Evolutionary conservation across 1,284 basidiomycete genomes (phyloP), one percentile per base, ranked within the genome.

Genomic region (Ceratobasidium sp.): DNA sequence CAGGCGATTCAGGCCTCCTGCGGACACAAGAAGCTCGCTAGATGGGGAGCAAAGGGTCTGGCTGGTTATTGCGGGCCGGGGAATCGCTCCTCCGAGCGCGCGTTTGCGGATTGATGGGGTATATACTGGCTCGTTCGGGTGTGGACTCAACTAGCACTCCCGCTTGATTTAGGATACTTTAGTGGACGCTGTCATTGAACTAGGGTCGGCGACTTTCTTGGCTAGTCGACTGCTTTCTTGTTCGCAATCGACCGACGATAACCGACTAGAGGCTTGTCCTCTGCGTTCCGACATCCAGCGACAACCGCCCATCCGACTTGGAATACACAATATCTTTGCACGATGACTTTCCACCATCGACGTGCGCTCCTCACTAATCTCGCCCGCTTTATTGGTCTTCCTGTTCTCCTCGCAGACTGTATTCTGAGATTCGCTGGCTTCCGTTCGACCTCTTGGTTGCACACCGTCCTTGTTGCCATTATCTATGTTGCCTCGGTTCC

Each of bases 81-180:
- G 66, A 58, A 58, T 70, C 66, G 41, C 66, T 32, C 54, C 66
- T 18, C 66, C 66, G 66, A 30, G 66, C 54, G 66, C 66, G 50
- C 35, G 30, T 54, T n/a, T 67, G 23, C 18, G 52, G 38, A 55
- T 43, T 23, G 32, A 32, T 70, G 35, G 35, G 35, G 35, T 70
- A 49, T 70, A 70, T 47, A 14, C 38, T 26, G 3, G 47, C 47
- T 23, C 32, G 55, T 28, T 58, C 38, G 55, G 14, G 9, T 58
- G 3, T 58, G 3, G 32, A 30, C 18, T 16, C 3, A 58, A 58
- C 18, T 26, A 38, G 18, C 3, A 58, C 32, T 35, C 52, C 52
- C 52, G 21, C 52, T 55, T 55, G 52, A 28, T 38, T 38, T 38
- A 38, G 52, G 3, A 6, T 58, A 13, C 14, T 2, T 35, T 18